These are phyloP conservation scores for Moesziomyces parantarcticus DNA, from an alignment of 1,284 basidiomycete species.

Conservation along the genomic window DNA sequence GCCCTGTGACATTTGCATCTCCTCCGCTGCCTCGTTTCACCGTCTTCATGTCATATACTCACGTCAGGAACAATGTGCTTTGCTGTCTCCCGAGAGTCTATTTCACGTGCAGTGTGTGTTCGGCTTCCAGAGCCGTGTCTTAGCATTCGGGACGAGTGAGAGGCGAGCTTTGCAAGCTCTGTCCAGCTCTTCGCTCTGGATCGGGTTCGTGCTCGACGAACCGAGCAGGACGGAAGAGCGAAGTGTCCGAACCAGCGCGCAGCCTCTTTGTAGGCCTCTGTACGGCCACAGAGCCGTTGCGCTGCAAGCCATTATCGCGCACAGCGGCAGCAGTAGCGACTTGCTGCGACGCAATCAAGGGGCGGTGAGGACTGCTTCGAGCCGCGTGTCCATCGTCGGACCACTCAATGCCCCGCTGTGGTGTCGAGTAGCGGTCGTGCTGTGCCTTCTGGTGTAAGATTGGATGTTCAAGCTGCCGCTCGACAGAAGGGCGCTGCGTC, in stretches of 20 bases:
- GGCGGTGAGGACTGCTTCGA: too few species aligned
- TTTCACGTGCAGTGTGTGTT: background rate
- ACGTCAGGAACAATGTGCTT: background rate
- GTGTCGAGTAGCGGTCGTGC: too few species aligned
- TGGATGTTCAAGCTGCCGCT: background rate
- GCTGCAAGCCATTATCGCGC: background rate
- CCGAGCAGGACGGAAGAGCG: constrained; percentile 22
- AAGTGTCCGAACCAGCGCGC: constrained; percentile 29
- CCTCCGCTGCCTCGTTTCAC: background rate
- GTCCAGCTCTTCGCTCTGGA: background rate
- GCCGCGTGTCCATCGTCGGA: too few species aligned
- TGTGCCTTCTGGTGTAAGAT: too few species aligned
- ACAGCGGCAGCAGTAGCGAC: background rate
- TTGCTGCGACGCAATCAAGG: background rate
- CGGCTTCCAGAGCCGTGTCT: too few species aligned
- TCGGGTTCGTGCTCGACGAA: constrained; percentile 1
- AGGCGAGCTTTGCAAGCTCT: background rate
- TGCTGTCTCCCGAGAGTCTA: background rate
- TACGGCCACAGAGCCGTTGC: background rate
- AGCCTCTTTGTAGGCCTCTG: constrained; percentile 15
- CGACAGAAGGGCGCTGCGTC: background rate
- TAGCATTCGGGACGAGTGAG: background rate
- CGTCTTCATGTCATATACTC: too few species aligned
- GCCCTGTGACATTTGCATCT: constrained; percentile 1
- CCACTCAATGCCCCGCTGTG: too few species aligned